phyloP scores from a whole-genome alignment of 768 basidiomycete genomes.

The Agaricus sinodeliciosus region DNA sequence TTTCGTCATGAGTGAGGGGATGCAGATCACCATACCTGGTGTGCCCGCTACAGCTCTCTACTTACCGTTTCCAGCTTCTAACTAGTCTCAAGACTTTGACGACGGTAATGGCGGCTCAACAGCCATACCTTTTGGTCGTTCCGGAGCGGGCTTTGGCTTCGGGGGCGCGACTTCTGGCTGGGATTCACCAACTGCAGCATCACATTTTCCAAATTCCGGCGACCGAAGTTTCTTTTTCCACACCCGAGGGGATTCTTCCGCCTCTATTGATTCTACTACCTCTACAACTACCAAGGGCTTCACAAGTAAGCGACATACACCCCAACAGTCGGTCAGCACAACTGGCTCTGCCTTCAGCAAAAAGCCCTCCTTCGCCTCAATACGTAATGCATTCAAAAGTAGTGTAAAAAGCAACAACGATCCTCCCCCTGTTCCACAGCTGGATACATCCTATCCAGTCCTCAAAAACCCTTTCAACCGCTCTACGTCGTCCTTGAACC shows the following conservation, averaged over 20 bases:
- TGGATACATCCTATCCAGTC: conserved; percentile 67
- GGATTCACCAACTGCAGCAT: conserved; percentile 60
- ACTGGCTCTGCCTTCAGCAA: conserved; percentile 59
- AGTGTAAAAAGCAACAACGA: conserved; percentile 46
- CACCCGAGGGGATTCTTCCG: conserved; percentile 67
- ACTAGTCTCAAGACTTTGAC: conserved; percentile 55
- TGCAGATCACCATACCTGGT: conserved; percentile 68
- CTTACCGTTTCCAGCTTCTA: conserved; percentile 1
- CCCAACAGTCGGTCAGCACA: conserved; percentile 64
- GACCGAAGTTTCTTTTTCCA: conserved; percentile 68
- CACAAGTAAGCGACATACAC: conserved; percentile 48
- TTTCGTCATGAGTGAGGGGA: conserved; percentile 34
- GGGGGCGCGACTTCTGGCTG: conserved; percentile 38
- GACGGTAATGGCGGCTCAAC: conserved; percentile 61
- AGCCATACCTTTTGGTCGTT: conserved; percentile 67
- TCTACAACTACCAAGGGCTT: conserved; percentile 48
- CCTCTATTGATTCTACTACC: conserved; percentile 69
- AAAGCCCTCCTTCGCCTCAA: conserved; percentile 81
- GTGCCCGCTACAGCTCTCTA: conserved; percentile 10
- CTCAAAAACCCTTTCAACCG: conserved; percentile 81
- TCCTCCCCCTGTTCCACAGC: conserved; percentile 55
- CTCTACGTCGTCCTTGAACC: conserved; percentile 70
- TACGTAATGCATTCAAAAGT: conserved; percentile 82
- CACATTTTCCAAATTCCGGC: conserved; percentile 43
- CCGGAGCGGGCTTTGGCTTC: conserved; percentile 35